These are phyloP conservation scores for Coemansia sp. DNA, from an alignment of 192 early-diverging fungal genomes.

Conservation along the genomic window DNA sequence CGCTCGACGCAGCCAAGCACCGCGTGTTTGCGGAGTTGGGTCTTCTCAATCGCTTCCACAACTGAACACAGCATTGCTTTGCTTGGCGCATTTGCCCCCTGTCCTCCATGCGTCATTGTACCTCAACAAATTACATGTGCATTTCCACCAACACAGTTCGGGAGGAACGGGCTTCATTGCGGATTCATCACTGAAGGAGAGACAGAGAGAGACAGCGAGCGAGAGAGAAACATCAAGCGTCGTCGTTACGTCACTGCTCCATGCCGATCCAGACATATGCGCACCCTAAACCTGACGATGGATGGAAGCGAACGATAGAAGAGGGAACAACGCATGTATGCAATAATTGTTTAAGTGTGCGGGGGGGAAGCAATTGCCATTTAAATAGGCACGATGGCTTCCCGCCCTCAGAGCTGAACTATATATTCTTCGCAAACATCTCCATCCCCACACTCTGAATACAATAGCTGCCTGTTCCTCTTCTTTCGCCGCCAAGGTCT, in stretches of 20 bases:
- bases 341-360: too few relatives aligned
- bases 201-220: too few relatives aligned
- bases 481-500: conserved; percentile 13
- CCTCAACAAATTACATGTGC: too few relatives aligned
- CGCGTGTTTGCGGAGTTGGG: conserved; percentile 44
- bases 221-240: too few relatives aligned
- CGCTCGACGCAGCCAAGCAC: conserved; percentile 23
- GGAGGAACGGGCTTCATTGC: too few relatives aligned
- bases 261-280: background rate
- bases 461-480: background rate
- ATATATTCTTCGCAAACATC: background rate
- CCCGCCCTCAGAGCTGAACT: background rate
- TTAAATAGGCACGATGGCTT: background rate
- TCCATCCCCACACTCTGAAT: too few relatives aligned
- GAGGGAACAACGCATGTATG: too few relatives aligned
- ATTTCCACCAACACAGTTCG: too few relatives aligned
- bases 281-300: background rate
- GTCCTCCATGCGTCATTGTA: too few relatives aligned
- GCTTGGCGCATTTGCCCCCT: too few relatives aligned
- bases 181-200: too few relatives aligned
- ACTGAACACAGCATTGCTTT: background rate
- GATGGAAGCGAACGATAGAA: background rate
- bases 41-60: conserved; percentile 28
- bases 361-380: background rate
- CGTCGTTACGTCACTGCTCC: background rate